Conservation (phyloP, 2,329 filamentous ascomycete species). For the Cytospora chrysosperma region DNA sequence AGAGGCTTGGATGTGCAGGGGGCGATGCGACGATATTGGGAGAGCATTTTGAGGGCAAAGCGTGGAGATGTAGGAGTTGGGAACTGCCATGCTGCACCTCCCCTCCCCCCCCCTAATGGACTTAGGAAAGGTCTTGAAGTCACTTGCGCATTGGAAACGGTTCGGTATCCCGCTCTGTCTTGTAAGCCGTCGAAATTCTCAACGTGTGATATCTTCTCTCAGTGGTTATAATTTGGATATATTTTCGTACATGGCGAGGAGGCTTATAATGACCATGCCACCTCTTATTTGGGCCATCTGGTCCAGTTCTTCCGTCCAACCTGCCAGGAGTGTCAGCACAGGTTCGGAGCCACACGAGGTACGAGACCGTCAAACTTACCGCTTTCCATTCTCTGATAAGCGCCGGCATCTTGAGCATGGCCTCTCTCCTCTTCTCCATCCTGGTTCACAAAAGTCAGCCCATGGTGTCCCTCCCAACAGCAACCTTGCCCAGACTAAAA, state of each 20-base stretch:
- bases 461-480: background rate
- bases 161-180: background rate
- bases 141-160: background rate
- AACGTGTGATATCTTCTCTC: background rate
- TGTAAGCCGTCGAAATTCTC: background rate
- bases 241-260: conserved; percentile 9
- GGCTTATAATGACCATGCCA: background rate
- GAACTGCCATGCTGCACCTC: no score
- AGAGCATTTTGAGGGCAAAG: background rate
- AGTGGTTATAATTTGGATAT: background rate
- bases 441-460: conserved; percentile 45
- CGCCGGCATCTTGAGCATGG: conserved; percentile 92
- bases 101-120: background rate
- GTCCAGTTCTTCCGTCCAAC: conserved; percentile 56
- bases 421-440: conserved; percentile 84
- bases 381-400: conserved; percentile 92
- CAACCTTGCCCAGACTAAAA: background rate
- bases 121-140: background rate
- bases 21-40: background rate
- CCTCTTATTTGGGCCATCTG: conserved; percentile 55
- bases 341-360: background rate
- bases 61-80: background rate
- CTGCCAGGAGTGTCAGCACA: conserved; percentile 42
- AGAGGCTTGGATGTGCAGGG: background rate
- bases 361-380: conserved; percentile 52